phyloP scores from a whole-genome alignment of 2,329 filamentous ascomycete genomes.

The Phoma sp. region DNA sequence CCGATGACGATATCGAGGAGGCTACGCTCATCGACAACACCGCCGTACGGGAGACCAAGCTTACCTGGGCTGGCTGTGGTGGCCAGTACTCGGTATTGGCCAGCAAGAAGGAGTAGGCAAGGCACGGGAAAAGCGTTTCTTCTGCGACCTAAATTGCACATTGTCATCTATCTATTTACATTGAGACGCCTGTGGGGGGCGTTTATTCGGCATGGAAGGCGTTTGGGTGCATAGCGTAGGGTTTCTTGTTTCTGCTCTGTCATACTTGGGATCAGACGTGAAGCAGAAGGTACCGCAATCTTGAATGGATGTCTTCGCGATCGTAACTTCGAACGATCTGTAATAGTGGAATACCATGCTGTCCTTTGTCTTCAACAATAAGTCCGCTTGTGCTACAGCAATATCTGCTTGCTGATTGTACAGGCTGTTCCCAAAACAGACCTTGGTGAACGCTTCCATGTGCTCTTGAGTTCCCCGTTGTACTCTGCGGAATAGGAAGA shows the following conservation, averaged over 20 bases:
- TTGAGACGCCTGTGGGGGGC: neutral
- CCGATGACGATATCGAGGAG: slow-evolving; percentile 76
- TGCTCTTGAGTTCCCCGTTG: too few relatives aligned
- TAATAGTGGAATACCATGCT: too few relatives aligned
- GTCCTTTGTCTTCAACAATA: too few relatives aligned
- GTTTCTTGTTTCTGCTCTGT: neutral
- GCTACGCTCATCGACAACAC: slow-evolving; percentile 86
- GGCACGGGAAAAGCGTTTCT: neutral
- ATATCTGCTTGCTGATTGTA: too few relatives aligned
- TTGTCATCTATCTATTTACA: slow-evolving; percentile 5
- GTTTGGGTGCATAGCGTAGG: neutral
- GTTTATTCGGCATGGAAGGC: neutral
- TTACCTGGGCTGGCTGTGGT: slow-evolving; percentile 82
- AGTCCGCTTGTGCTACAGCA: too few relatives aligned
- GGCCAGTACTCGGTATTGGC: slow-evolving; percentile 79
- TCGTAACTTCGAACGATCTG: too few relatives aligned
- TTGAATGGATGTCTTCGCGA: too few relatives aligned
- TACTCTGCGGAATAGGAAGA: too few relatives aligned
- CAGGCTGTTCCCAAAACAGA: too few relatives aligned
- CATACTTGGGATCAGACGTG: neutral
- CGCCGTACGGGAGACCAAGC: slow-evolving; percentile 74
- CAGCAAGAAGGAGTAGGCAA: slow-evolving; percentile 32
- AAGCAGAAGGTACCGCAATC: too few relatives aligned
- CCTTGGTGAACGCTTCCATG: too few relatives aligned
- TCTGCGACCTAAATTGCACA: slow-evolving; percentile 11